A percentile compares a stretch with the other conserved stretches of the same genome.
Conservation (phyloP, 345 rosid genomes). For the Lepidium africanum region DNA sequence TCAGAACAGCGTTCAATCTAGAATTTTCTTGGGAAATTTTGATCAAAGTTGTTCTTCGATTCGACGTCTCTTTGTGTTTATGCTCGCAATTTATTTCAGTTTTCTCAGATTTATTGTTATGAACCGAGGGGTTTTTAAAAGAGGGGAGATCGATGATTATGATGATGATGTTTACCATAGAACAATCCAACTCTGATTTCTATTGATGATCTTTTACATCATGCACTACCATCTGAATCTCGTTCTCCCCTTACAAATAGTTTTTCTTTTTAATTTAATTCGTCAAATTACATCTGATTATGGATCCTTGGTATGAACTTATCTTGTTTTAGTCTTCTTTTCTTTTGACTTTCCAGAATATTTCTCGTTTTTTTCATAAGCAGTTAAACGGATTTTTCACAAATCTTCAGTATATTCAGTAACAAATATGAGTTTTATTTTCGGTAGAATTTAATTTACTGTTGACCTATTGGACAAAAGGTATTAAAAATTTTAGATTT, state of each 20-base stretch:
- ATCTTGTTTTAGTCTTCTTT: too few relatives aligned
- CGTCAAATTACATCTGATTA: background rate
- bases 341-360: too few relatives aligned
- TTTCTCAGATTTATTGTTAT: background rate
- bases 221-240: conserved; percentile 36
- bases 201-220: conserved; percentile 19
- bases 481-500: too few relatives aligned
- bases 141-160: conserved; percentile 14
- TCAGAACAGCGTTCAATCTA: background rate
- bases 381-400: too few relatives aligned
- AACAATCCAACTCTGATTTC: conserved; percentile 32
- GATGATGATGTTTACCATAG: conserved; percentile 27
- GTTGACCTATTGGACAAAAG: too few relatives aligned
- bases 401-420: too few relatives aligned
- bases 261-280: background rate
- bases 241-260: background rate
- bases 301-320: too few relatives aligned
- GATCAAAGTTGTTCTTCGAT: background rate
- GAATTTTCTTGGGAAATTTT: background rate
- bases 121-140: background rate
- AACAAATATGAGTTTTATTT: too few relatives aligned
- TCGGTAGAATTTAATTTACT: too few relatives aligned
- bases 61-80: background rate
- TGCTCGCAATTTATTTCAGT: background rate
- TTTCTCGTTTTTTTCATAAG: too few relatives aligned